Conservation (phyloP, 768 basidiomycete species). For the Hemileccinum impolitum region DNA sequence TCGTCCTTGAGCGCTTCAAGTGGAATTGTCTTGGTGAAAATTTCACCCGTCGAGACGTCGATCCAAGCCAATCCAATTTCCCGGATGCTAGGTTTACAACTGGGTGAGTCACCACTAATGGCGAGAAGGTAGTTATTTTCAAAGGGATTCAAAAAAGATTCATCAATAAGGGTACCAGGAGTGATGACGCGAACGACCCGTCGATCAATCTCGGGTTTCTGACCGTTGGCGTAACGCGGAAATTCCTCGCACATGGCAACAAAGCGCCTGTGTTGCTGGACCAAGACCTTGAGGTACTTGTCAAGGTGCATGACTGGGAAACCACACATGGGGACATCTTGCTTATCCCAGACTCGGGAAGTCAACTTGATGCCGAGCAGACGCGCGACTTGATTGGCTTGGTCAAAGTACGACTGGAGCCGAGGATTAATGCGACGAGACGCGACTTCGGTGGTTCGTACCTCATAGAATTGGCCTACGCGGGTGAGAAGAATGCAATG, state of each 20-base stretch:
- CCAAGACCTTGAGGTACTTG: constrained; percentile 81
- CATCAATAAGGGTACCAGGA: constrained; percentile 92
- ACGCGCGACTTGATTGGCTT: constrained; percentile 73
- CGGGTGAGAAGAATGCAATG: constrained; percentile 88
- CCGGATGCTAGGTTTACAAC: constrained; percentile 1
- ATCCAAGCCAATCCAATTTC: constrained; percentile 85
- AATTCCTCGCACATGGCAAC: constrained; percentile 96
- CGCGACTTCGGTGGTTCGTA: constrained; percentile 28
- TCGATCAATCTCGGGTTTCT: constrained; percentile 66
- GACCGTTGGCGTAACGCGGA: constrained; percentile 45
- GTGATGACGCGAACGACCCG: constrained; percentile 86
- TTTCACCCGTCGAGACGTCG: constrained; percentile 92
- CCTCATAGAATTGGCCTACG: constrained; percentile 96
- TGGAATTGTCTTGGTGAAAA: constrained; percentile 67
- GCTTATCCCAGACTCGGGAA: constrained; percentile 67
- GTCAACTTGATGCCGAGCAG: constrained; percentile 84
- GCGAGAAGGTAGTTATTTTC: constrained; percentile 91
- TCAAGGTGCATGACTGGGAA: constrained; percentile 85
- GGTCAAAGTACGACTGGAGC: constrained; percentile 86
- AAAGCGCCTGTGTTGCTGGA: constrained; percentile 78
- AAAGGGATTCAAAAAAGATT: constrained; percentile 78
- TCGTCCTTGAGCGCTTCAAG: constrained; percentile 69
- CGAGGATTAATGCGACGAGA: constrained; percentile 6
- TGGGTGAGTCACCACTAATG: constrained; percentile 35
- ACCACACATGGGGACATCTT: constrained; percentile 79